A percentile compares a stretch with the other conserved stretches of the same genome.
Evolutionary conservation across 805 yeast genomes (phyloP).

Genomic region (Vanderwaltozyma tropicalis): DNA sequence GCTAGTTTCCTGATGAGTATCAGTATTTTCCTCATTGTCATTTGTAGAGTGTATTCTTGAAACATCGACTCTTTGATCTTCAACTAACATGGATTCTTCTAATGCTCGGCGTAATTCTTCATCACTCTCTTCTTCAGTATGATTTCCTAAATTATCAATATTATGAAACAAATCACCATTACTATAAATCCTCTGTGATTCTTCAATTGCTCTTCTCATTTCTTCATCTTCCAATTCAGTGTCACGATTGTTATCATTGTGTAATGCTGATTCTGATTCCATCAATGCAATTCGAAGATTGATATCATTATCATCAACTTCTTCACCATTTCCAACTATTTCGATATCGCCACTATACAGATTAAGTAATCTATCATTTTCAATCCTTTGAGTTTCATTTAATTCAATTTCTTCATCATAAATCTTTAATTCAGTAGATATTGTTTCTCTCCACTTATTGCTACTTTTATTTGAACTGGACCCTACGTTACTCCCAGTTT

Average conservation of each 20-base stretch:
- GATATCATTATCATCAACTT: constrained; percentile 23
- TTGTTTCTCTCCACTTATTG: constrained; percentile 24
- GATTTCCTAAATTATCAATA: background rate
- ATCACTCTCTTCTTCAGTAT: background rate
- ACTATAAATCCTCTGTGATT: constrained; percentile 7
- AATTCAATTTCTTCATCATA: constrained; percentile 22
- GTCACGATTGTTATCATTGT: background rate
- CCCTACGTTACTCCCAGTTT: background rate
- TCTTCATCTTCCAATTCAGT: constrained; percentile 7
- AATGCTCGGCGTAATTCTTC: constrained; percentile 8
- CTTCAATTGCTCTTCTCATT: constrained; percentile 14
- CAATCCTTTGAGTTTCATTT: constrained; percentile 7
- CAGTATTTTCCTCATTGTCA: background rate
- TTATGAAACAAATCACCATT: background rate
- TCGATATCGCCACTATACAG: constrained; percentile 23
- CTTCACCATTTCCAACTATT: background rate
- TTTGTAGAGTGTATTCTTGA: background rate
- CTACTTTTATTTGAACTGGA: constrained; percentile 4
- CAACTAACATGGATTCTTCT: constrained; percentile 8
- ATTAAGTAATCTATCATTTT: constrained; percentile 13
- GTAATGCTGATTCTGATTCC: constrained; percentile 19
- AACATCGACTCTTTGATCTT: background rate
- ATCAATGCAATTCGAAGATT: constrained; percentile 26
- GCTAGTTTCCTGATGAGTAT: too few species aligned
- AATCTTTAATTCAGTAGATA: constrained; percentile 18